Evolutionary conservation across 139 green algal species (phyloP).

Genomic region (Chlorella sp.): DNA sequence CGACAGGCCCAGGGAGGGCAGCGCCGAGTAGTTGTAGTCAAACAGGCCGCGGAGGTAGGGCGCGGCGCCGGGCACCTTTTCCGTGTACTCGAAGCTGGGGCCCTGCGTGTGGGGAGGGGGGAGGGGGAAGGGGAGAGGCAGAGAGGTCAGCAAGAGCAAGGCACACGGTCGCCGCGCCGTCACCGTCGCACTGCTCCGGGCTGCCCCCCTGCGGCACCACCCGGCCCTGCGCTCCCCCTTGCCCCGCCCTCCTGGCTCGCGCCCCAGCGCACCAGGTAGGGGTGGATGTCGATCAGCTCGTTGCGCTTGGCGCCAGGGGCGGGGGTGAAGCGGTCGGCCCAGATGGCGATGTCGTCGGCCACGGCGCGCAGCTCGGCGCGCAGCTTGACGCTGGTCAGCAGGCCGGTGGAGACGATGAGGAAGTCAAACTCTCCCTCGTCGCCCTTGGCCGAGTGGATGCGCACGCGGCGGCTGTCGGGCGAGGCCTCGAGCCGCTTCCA

Average conservation of each 20-base stretch:
- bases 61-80: conserved; percentile 34
- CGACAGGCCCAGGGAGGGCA: conserved; percentile 42
- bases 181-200: no score
- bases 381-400: conserved; percentile 41
- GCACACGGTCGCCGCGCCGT: neutral
- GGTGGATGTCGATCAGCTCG: conserved; percentile 45
- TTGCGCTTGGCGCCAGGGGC: conserved; percentile 13
- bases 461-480: conserved; percentile 14
- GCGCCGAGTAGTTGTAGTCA: conserved; percentile 51
- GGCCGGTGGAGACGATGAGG: conserved; percentile 40
- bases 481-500: conserved; percentile 34
- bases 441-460: conserved; percentile 34
- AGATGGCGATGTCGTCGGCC: conserved; percentile 35
- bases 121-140: neutral
- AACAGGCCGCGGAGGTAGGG: conserved; percentile 35
- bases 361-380: conserved; percentile 37
- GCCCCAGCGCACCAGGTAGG: conserved; percentile 33
- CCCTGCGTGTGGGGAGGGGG: conserved; percentile 6
- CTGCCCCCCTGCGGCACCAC: no score
- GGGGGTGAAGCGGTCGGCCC: conserved; percentile 24
- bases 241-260: neutral
- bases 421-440: conserved; percentile 43
- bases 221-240: neutral
- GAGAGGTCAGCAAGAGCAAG: neutral
- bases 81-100: conserved; percentile 40